A percentile compares a stretch with the other conserved stretches of the same genome.
Evolutionary conservation across 2,329 filamentous ascomycete species (phyloP).

Genomic region (Erysiphe neolycopersici): DNA sequence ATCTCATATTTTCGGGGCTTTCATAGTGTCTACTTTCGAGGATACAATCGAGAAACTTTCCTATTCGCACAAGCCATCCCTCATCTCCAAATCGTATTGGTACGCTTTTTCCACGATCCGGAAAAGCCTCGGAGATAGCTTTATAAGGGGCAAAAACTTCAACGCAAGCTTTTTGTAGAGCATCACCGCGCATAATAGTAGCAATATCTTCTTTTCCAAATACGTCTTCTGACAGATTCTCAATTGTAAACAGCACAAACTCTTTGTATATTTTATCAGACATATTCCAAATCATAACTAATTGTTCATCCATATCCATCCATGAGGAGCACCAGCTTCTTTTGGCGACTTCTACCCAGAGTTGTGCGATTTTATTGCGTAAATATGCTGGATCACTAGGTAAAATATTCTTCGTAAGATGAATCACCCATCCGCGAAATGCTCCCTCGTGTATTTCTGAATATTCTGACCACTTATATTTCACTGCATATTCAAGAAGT

Average conservation of each 20-base stretch:
- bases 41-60: slow-evolving; percentile 41
- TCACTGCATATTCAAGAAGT: slow-evolving; percentile 69
- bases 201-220: slow-evolving; percentile 77
- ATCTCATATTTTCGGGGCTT: slow-evolving; percentile 40
- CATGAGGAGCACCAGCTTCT: slow-evolving; percentile 78
- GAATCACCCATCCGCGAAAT: slow-evolving; percentile 50
- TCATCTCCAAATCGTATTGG: slow-evolving; percentile 52
- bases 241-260: slow-evolving; percentile 65
- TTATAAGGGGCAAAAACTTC: slow-evolving; percentile 70
- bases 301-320: slow-evolving; percentile 74
- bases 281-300: slow-evolving; percentile 61
- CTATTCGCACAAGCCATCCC: slow-evolving; percentile 65
- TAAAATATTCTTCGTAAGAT: slow-evolving; percentile 45
- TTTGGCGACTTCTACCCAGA: slow-evolving; percentile 91
- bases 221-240: slow-evolving; percentile 80
- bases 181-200: slow-evolving; percentile 55
- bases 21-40: slow-evolving; percentile 32
- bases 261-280: slow-evolving; percentile 43
- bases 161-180: slow-evolving; percentile 69
- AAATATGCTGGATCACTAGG: slow-evolving; percentile 55
- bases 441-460: slow-evolving; percentile 36
- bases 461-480: slow-evolving; percentile 59
- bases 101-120: slow-evolving; percentile 34
- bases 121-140: slow-evolving; percentile 51
- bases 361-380: slow-evolving; percentile 74